Percentiles rank a stretch among this genome's conserved stretches.
phyloP scores from a whole-genome alignment of 371 early-diverging fungal genomes.

The Mucor racemosus region DNA sequence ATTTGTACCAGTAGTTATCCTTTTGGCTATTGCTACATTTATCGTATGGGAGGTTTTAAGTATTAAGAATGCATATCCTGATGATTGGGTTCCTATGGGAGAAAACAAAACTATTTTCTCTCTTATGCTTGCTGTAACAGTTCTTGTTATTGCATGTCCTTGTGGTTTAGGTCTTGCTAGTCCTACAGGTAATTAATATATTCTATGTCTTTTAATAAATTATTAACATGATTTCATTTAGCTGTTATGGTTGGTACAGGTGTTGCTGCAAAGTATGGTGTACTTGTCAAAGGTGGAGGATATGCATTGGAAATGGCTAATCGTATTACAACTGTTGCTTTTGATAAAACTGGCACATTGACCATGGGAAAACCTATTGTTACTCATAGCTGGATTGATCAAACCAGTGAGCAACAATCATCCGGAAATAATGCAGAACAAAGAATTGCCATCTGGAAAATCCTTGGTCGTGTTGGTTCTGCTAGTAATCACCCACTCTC shows the following conservation, averaged over 20 bases:
- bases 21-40: conserved; percentile 60
- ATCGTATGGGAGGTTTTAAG: conserved; percentile 60
- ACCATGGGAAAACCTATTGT: conserved; percentile 70
- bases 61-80: conserved; percentile 43
- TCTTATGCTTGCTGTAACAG: conserved; percentile 59
- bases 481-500: conserved; percentile 54
- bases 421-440: conserved; percentile 13
- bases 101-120: conserved; percentile 48
- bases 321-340: conserved; percentile 90
- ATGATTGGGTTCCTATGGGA: conserved; percentile 47
- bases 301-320: conserved; percentile 74
- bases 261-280: conserved; percentile 76
- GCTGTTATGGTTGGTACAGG: conserved; percentile 93
- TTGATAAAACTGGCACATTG: conserved; percentile 89
- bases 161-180: conserved; percentile 78
- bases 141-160: conserved; percentile 77
- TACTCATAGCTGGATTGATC: conserved; percentile 40
- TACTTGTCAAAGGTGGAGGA: conserved; percentile 58
- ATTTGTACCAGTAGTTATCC: conserved; percentile 64
- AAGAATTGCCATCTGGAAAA: conserved; percentile 39
- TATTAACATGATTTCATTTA: conserved; percentile 10
- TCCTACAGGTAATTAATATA: conserved; percentile 60
- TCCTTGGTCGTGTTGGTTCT: conserved; percentile 50
- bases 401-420: conserved; percentile 8
- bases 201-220: too few species aligned